Conservation (phyloP, 2,329 filamentous ascomycete species). For the Huntiella decipiens region DNA sequence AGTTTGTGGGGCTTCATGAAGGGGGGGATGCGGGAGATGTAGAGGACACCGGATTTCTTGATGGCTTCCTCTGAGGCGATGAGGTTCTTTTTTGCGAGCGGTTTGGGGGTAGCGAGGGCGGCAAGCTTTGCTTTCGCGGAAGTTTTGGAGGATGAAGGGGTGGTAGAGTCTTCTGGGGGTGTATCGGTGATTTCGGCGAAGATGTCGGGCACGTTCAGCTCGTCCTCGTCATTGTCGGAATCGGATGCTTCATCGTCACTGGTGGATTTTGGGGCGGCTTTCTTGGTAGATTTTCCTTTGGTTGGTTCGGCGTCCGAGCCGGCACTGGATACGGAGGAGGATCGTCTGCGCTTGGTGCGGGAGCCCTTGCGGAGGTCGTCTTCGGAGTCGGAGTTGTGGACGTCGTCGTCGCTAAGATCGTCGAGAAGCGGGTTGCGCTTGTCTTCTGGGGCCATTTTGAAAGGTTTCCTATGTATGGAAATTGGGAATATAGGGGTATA, state of each 20-base stretch:
- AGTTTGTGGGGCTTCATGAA: slow-evolving; percentile 76
- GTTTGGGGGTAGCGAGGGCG: slow-evolving; percentile 8
- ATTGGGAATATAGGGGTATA: no score
- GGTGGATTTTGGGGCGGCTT: slow-evolving; percentile 14
- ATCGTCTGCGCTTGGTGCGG: slow-evolving; percentile 45
- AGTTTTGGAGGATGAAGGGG: slow-evolving; percentile 25
- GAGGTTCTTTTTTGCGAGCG: slow-evolving; percentile 48
- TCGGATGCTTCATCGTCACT: slow-evolving; percentile 20
- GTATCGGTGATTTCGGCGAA: slow-evolving; percentile 14
- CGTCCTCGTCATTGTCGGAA: slow-evolving; percentile 18
- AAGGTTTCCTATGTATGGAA: background rate
- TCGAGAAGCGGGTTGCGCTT: slow-evolving; percentile 11
- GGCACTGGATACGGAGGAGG: slow-evolving; percentile 19
- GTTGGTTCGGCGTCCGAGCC: background rate
- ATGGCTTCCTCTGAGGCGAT: slow-evolving; percentile 44
- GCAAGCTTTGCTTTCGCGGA: slow-evolving; percentile 22
- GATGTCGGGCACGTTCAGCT: slow-evolving; percentile 13
- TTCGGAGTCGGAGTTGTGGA: slow-evolving; percentile 47
- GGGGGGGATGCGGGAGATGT: slow-evolving; percentile 66
- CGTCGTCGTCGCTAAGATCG: slow-evolving; percentile 31
- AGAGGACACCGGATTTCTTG: slow-evolving; percentile 61
- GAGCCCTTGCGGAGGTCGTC: slow-evolving; percentile 48
- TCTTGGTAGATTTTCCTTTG: slow-evolving; percentile 2
- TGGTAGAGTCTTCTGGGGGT: slow-evolving; percentile 13
- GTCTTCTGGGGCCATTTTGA: slow-evolving; percentile 14